Conservation (phyloP, 495 filamentous ascomycete species). For the Penicillium pulvis region DNA sequence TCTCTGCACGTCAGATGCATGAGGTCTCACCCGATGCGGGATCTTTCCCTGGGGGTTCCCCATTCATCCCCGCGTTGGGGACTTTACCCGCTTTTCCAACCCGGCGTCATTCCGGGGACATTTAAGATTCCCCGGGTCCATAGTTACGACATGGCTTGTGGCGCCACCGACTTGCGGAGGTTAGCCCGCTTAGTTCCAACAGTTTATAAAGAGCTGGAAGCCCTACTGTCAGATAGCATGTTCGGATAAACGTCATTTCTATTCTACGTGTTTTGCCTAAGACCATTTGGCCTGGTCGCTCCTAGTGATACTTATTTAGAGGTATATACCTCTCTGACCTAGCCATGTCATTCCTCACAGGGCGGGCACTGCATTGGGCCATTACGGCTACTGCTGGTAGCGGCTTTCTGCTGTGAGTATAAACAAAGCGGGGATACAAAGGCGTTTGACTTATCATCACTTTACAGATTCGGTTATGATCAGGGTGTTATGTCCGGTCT, state of each 20-base stretch:
- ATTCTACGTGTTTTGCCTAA: neutral
- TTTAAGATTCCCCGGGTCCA: constrained; percentile 10
- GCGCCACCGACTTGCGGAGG: constrained; percentile 16
- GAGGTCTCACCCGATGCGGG: neutral
- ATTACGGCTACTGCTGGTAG: constrained; percentile 45
- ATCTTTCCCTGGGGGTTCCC: neutral
- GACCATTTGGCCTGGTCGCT: neutral
- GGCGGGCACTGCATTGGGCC: constrained; percentile 28
- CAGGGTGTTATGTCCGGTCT: constrained; percentile 48
- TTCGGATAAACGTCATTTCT: neutral
- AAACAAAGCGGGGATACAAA: neutral
- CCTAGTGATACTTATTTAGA: neutral
- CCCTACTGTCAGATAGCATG: constrained; percentile 5
- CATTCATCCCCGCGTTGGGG: constrained; percentile 19
- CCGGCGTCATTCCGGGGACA: constrained; percentile 18
- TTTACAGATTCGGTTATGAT: constrained; percentile 43
- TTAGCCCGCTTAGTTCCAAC: neutral
- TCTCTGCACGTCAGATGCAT: neutral
- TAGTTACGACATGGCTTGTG: constrained; percentile 14
- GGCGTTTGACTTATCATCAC: neutral
- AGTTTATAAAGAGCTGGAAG: constrained; percentile 13
- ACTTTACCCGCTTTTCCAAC: constrained; percentile 6
- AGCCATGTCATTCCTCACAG: constrained; percentile 32
- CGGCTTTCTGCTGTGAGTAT: constrained; percentile 41
- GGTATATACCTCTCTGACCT: neutral